A percentile compares a stretch with the other conserved stretches of the same genome.
These are phyloP conservation scores for Aeminium ludgeri DNA, from an alignment of 495 filamentous ascomycete species.

Conservation along the genomic window DNA sequence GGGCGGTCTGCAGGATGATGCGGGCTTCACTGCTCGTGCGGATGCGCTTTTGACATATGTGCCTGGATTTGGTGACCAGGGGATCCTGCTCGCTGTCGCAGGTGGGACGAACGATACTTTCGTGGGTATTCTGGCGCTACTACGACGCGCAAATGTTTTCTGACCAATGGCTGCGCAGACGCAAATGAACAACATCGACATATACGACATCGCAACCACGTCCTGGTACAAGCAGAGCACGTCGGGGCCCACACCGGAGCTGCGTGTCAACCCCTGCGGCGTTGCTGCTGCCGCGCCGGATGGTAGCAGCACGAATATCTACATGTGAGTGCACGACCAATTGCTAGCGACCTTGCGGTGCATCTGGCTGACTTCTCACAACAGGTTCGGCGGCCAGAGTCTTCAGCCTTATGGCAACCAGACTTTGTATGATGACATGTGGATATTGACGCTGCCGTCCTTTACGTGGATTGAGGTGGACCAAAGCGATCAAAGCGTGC, in stretches of 20 bases:
- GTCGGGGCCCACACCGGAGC: conserved; percentile 40
- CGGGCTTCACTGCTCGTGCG: conserved; percentile 51
- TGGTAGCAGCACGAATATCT: conserved; percentile 53
- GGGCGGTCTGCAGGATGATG: conserved; percentile 44
- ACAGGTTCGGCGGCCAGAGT: conserved; percentile 47
- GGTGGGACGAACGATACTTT: conserved; percentile 48
- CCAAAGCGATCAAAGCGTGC: conserved; percentile 32
- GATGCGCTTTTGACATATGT: conserved; percentile 56
- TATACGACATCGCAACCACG: conserved; percentile 59
- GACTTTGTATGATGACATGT: conserved; percentile 56
- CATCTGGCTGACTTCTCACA: no score
- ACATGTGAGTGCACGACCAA: no score
- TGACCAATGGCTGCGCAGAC: conserved; percentile 24
- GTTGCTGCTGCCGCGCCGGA: conserved; percentile 54
- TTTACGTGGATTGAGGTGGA: conserved; percentile 60
- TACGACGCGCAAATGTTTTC: no score
- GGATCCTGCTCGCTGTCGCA: conserved; percentile 51
- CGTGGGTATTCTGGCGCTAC: conserved; percentile 20
- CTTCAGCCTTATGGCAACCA: conserved; percentile 41
- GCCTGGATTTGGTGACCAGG: conserved; percentile 51
- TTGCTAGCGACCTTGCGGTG: no score
- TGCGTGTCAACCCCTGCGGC: conserved; percentile 59
- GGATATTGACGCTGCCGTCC: conserved; percentile 56
- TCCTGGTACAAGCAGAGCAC: conserved; percentile 68
- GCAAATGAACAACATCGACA: conserved; percentile 55